These are phyloP conservation scores for Podila epicladia DNA, from an alignment of 192 early-diverging fungal species.

Conservation along the genomic window DNA sequence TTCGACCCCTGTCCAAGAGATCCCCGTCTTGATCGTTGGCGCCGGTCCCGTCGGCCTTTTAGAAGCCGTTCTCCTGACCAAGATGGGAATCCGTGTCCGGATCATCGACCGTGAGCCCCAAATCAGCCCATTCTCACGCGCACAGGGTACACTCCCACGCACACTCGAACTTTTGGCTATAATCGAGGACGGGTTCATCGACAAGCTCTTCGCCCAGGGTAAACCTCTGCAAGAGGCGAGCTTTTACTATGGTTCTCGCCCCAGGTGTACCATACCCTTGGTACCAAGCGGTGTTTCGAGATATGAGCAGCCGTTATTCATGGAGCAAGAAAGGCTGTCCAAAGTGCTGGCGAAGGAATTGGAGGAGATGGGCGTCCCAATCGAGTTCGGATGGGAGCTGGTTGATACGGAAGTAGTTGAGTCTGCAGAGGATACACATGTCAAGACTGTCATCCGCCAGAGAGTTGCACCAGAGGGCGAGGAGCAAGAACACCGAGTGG, in stretches of 20 bases:
- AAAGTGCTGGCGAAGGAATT: conserved; percentile 19
- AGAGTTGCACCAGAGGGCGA: neutral
- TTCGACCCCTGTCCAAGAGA: no score
- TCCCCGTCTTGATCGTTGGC: conserved; percentile 42
- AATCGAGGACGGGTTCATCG: conserved; percentile 14
- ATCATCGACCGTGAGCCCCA: conserved; percentile 32
- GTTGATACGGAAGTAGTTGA: conserved; percentile 34
- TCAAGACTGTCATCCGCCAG: conserved; percentile 13
- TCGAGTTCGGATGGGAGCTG: conserved; percentile 44
- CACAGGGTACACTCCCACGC: conserved; percentile 33
- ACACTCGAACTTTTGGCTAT: conserved; percentile 40
- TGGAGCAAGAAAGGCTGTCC: conserved; percentile 18
- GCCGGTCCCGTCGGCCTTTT: conserved; percentile 37
- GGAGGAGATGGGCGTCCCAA: conserved; percentile 17
- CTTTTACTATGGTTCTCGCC: conserved; percentile 7
- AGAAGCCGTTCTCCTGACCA: conserved; percentile 38
- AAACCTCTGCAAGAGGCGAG: neutral
- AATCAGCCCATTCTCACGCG: conserved; percentile 25
- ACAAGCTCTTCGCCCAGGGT: conserved; percentile 16
- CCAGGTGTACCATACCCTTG: neutral
- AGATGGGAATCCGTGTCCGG: conserved; percentile 39
- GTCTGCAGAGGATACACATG: neutral
- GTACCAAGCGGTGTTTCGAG: neutral
- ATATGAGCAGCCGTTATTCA: neutral
- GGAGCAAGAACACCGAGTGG: neutral